Conservation (phyloP, 305 asterid genomes). For the Fraxinus sp. region DNA sequence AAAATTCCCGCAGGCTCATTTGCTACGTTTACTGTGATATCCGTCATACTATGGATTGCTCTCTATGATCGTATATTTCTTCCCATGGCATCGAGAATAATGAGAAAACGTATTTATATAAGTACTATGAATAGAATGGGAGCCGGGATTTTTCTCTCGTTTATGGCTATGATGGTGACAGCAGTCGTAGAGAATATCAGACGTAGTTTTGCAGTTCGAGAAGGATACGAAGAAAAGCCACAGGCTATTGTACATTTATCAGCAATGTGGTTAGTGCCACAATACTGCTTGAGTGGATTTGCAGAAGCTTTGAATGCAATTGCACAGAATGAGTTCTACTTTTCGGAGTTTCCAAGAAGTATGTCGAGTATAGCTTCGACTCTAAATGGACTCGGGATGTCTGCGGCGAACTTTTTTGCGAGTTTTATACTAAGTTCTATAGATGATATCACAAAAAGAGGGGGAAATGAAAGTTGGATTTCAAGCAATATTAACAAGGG, state of each 20-base stretch:
- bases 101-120: constrained; percentile 39
- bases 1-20: constrained; percentile 77
- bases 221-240: constrained; percentile 30
- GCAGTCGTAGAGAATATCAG: constrained; percentile 51
- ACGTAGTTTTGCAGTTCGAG: constrained; percentile 29
- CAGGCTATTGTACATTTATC: constrained; percentile 34
- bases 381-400: constrained; percentile 41
- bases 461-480: constrained; percentile 58
- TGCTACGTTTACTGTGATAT: constrained; percentile 32
- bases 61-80: constrained; percentile 59
- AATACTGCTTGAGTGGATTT: constrained; percentile 48
- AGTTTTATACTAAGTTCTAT: constrained; percentile 47
- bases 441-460: constrained; percentile 32
- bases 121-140: constrained; percentile 61
- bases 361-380: constrained; percentile 61
- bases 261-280: constrained; percentile 69
- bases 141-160: constrained; percentile 58
- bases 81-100: constrained; percentile 56
- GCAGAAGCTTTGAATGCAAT: constrained; percentile 59
- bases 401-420: constrained; percentile 46
- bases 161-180: constrained; percentile 45
- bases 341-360: constrained; percentile 56
- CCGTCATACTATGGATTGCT: constrained; percentile 54
- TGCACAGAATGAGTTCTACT: constrained; percentile 58
- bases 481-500: constrained; percentile 56